A percentile compares a stretch with the other conserved stretches of the same genome.
phyloP scores from a whole-genome alignment of 1,284 basidiomycete species.

The Flammula alnicola region DNA sequence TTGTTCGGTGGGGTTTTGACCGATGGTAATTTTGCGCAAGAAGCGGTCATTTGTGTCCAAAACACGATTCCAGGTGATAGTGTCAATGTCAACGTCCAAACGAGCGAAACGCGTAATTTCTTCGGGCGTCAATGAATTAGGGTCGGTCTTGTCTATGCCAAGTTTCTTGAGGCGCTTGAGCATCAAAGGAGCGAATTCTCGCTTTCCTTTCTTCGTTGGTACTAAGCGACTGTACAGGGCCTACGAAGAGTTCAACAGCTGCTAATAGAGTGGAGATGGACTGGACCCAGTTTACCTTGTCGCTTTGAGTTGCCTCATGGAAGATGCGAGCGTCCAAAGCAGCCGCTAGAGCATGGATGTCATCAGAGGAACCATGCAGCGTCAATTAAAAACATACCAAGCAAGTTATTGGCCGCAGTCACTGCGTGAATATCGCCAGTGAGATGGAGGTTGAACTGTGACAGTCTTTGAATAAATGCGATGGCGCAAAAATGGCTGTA shows the following conservation, averaged over 20 bases:
- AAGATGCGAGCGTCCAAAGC: slow-evolving; percentile 98
- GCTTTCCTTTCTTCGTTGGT: slow-evolving; percentile 92
- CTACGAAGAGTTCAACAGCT: slow-evolving; percentile 30
- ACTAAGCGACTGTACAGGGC: slow-evolving; percentile 92
- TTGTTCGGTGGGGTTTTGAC: slow-evolving; percentile 89
- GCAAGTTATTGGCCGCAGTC: slow-evolving; percentile 95
- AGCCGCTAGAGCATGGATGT: slow-evolving; percentile 64
- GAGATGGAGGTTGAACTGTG: slow-evolving; percentile 92
- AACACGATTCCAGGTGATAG: slow-evolving; percentile 98
- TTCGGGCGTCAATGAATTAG: slow-evolving; percentile 90
- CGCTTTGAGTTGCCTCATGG: slow-evolving; percentile 95
- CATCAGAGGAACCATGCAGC: slow-evolving; percentile 4
- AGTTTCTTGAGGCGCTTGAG: slow-evolving; percentile 94
- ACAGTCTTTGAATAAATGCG: slow-evolving; percentile 1
- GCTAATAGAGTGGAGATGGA: slow-evolving; percentile 1
- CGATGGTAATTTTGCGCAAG: slow-evolving; percentile 93
- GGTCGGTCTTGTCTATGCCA: slow-evolving; percentile 94
- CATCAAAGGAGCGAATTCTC: slow-evolving; percentile 96
- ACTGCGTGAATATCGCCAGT: slow-evolving; percentile 99
- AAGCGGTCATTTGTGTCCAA: slow-evolving; percentile 97
- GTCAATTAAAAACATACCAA: slow-evolving; percentile 53
- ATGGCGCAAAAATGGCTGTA: slow-evolving; percentile 6
- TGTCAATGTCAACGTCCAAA: slow-evolving; percentile 89
- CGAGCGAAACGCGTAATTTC: slow-evolving; percentile 91
- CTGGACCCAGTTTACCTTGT: slow-evolving; percentile 67